phyloP scores from a whole-genome alignment of 2,329 filamentous ascomycete genomes.

The Alternaria metachromatica region DNA sequence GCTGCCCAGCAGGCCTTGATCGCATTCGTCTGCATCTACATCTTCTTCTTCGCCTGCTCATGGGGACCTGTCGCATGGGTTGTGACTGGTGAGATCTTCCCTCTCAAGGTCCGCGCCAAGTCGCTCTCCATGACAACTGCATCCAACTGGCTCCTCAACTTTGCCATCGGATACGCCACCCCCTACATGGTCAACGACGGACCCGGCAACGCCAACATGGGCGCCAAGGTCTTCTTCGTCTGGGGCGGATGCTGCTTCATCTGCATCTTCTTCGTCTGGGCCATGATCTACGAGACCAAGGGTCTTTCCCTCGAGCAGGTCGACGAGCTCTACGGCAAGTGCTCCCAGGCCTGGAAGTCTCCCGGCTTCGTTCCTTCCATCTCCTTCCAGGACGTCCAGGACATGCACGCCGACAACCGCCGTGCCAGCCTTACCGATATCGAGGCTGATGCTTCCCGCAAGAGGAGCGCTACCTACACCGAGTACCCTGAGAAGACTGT shows the following conservation, averaged over 20 bases:
- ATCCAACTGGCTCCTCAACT: conserved; percentile 62
- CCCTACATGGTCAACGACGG: conserved; percentile 72
- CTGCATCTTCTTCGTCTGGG: conserved; percentile 71
- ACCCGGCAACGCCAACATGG: conserved; percentile 69
- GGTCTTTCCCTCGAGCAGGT: conserved; percentile 80
- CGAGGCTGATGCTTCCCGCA: conserved; percentile 39
- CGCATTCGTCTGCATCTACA: conserved; percentile 68
- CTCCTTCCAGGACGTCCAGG: conserved; percentile 48
- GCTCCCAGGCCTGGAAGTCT: conserved; percentile 75
- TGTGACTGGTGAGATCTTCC: conserved; percentile 53
- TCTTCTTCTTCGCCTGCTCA: conserved; percentile 80
- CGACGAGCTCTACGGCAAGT: conserved; percentile 78
- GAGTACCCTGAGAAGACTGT: conserved; percentile 29
- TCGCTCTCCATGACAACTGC: conserved; percentile 61
- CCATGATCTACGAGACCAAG: conserved; percentile 78
- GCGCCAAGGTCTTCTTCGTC: conserved; percentile 62
- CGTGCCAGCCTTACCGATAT: conserved; percentile 42
- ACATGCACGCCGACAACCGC: conserved; percentile 32
- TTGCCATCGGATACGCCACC: conserved; percentile 61
- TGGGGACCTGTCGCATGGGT: conserved; percentile 81
- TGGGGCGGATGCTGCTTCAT: conserved; percentile 62
- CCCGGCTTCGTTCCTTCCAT: conserved; percentile 66
- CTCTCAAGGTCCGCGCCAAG: conserved; percentile 57
- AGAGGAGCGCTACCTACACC: conserved; percentile 43
- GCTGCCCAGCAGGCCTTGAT: conserved; percentile 50